These are phyloP conservation scores for Phlyctochytrium arcticum DNA, from an alignment of 192 early-diverging fungal species.

Conservation along the genomic window DNA sequence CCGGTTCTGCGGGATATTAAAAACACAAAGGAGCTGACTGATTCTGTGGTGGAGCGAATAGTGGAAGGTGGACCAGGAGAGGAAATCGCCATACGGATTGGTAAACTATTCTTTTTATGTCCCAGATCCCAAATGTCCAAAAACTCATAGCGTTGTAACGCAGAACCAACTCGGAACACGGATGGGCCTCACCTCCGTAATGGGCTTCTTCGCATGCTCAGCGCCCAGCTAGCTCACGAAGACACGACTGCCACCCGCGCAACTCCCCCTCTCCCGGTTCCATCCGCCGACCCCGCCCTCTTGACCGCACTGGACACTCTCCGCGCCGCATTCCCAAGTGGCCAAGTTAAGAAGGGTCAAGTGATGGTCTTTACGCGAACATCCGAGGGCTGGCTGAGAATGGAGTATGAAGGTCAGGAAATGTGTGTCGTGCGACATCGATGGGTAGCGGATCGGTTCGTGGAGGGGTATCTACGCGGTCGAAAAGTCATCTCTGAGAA, in stretches of 20 bases:
- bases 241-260: background rate
- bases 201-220: conserved; percentile 44
- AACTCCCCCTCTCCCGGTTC: too few species aligned
- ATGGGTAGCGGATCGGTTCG: conserved; percentile 30
- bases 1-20: background rate
- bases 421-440: conserved; percentile 5
- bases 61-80: background rate
- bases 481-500: conserved; percentile 29
- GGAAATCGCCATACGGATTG: conserved; percentile 10
- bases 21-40: background rate
- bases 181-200: conserved; percentile 44
- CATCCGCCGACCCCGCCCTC: conserved; percentile 4
- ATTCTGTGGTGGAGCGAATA: background rate
- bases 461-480: conserved; percentile 34
- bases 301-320: conserved; percentile 16
- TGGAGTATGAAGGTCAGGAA: conserved; percentile 30
- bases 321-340: conserved; percentile 37
- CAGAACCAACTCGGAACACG: conserved; percentile 32
- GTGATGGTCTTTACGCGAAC: conserved; percentile 85
- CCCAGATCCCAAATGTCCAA: background rate
- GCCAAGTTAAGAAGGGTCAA: conserved; percentile 83
- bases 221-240: conserved; percentile 12
- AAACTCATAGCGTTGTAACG: background rate
- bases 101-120: background rate
- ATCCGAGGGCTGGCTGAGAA: conserved; percentile 13